Conservation (phyloP, 768 basidiomycete genomes). For the Porphyrellus cyaneotinctus region DNA sequence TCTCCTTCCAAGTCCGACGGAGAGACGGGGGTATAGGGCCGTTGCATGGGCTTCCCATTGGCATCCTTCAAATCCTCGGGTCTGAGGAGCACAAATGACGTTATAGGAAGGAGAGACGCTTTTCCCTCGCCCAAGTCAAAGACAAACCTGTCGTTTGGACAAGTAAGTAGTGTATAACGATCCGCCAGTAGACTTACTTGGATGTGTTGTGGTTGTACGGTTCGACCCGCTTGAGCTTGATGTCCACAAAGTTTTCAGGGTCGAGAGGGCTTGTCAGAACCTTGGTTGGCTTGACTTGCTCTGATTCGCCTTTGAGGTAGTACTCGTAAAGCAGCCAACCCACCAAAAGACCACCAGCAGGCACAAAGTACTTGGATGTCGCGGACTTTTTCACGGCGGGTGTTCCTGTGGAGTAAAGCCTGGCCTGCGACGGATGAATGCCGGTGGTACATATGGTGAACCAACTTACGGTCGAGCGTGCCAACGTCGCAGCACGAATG, state of each 20-base stretch:
- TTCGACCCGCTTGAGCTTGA: constrained; percentile 75
- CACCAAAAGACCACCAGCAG: constrained; percentile 37
- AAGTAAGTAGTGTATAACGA: not conserved
- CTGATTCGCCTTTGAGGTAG: constrained; percentile 31
- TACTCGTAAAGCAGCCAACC: constrained; percentile 49
- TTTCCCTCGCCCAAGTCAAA: constrained; percentile 79
- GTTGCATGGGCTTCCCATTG: constrained; percentile 84
- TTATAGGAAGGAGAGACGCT: constrained; percentile 72
- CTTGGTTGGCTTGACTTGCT: constrained; percentile 37
- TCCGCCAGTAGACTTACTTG: constrained; percentile 42
- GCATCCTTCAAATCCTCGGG: constrained; percentile 64
- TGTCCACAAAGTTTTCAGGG: constrained; percentile 69
- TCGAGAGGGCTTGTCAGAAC: constrained; percentile 65
- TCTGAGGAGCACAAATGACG: constrained; percentile 76
- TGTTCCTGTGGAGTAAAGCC: constrained; percentile 46
- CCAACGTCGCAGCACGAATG: constrained; percentile 34
- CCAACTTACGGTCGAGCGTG: constrained; percentile 44
- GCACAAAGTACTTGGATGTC: constrained; percentile 42
- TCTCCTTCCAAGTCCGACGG: constrained; percentile 70
- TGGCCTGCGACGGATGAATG: constrained; percentile 27
- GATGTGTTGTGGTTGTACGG: constrained; percentile 96
- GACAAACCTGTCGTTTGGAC: constrained; percentile 48
- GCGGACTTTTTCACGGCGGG: constrained; percentile 46
- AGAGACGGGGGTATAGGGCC: constrained; percentile 94
- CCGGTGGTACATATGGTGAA: not conserved